A percentile compares a stretch with the other conserved stretches of the same genome.
Evolutionary conservation across 139 green algal species (phyloP).

Genomic region (Chlorella sp.): DNA sequence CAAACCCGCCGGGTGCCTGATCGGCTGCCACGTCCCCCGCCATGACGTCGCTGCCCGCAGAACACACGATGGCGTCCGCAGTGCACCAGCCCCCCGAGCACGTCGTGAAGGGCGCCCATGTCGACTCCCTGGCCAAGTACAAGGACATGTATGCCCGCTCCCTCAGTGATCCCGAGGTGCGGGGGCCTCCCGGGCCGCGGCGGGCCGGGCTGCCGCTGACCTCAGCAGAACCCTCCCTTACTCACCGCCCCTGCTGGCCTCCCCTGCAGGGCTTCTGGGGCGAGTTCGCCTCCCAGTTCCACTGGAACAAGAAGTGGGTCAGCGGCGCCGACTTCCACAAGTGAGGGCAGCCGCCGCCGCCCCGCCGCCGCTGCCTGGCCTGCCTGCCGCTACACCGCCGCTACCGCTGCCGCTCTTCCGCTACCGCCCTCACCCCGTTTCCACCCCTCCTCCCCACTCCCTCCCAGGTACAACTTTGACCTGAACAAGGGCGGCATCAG

Average conservation of each 20-base stretch:
- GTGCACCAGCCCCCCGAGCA: constrained; percentile 17
- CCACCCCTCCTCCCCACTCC: background rate
- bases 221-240: background rate
- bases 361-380: background rate
- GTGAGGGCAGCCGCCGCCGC: background rate
- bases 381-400: background rate
- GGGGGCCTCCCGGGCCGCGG: background rate
- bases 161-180: constrained; percentile 84
- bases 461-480: constrained; percentile 69
- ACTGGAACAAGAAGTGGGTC: constrained; percentile 90
- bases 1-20: background rate
- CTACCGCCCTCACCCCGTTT: background rate
- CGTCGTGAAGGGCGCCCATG: constrained; percentile 27
- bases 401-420: background rate
- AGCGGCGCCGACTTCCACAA: constrained; percentile 44
- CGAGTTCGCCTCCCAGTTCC: constrained; percentile 85
- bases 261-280: constrained; percentile 85
- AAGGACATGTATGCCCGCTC: constrained; percentile 85
- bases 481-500: constrained; percentile 66
- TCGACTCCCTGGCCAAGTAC: constrained; percentile 73
- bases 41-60: background rate
- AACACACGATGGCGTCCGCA: background rate
- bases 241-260: background rate
- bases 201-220: no score
- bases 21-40: background rate